Base-by-base conservation (phyloP, 257 asterid genomes). In the Scutellaria barbata region DNA sequence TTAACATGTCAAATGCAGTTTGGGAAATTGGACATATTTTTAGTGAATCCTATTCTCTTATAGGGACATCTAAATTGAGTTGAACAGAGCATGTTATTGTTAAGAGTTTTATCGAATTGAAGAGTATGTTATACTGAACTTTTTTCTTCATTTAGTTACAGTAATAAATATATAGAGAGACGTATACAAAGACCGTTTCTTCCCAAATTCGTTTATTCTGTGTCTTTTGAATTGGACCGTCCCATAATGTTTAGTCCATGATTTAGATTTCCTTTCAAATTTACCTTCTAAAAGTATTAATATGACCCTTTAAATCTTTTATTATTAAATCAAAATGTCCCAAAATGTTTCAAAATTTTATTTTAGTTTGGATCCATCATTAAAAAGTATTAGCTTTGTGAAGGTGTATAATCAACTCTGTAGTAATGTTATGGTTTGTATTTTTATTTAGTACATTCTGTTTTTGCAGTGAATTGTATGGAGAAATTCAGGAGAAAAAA, bases 31-130 rank as follows among this genome's bases (percentile, higher is more conserved):
- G 20, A 4, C 62, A 30, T 56, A 5, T 37, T 25, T 53, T 1
- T 68, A 20, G 43, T 68, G 40, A 37, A 55, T 68, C 53, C 14
- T 10, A 39, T 66, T 68, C 33, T 69, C 42, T 30, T 69, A 1
- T 22, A 10, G 33, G 17, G 47, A 18, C 35, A 5, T 14, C 59
- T 6, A 53, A 18, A 53, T 53, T 53, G 59, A 18, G 59, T 8
- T 53, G 35, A 17, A 22, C 8, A n/a, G 5, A 14, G 14, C 10
- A 13, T 18, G 41, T 0, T 8, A 16, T 14, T 68, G 40, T 55
- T 20, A 14, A 25, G 16, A 25, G 8, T 56, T 56, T 12, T 56
- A 56, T 56, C 42, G 17, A 25, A 22, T 54, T 54, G 61, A 20
- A n/a, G n/a, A n/a, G n/a, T n/a, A n/a, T n/a, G n/a, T n/a, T n/a